Evolutionary conservation across 2,329 filamentous ascomycete genomes (phyloP).

Genomic region (Paramyrothecium roridum): DNA sequence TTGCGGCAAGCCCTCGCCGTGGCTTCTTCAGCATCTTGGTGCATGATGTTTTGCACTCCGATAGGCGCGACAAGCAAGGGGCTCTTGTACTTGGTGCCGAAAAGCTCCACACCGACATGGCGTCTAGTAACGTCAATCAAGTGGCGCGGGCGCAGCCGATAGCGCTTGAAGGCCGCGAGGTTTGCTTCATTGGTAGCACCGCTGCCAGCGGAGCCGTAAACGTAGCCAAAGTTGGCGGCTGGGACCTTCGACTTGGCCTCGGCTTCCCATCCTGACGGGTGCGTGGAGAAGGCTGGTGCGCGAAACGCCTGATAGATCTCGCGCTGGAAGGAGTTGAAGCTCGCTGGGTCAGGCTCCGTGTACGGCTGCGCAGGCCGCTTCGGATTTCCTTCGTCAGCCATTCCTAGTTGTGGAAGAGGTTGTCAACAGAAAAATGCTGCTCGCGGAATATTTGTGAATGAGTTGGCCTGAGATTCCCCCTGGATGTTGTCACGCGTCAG

Average conservation of each 20-base stretch:
- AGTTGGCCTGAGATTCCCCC: too few species aligned
- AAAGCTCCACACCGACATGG: constrained; percentile 49
- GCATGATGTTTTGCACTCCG: constrained; percentile 66
- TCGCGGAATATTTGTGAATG: too few species aligned
- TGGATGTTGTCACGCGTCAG: too few species aligned
- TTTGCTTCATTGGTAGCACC: constrained; percentile 60
- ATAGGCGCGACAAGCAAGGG: constrained; percentile 62
- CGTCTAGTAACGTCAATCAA: constrained; percentile 39
- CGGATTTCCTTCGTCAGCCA: background rate
- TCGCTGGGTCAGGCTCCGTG: constrained; percentile 11
- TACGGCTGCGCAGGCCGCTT: constrained; percentile 7
- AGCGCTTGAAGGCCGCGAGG: constrained; percentile 51
- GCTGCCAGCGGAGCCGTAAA: constrained; percentile 60
- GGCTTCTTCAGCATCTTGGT: constrained; percentile 62
- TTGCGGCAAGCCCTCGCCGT: constrained; percentile 60
- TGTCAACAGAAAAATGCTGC: too few species aligned
- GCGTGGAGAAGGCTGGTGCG: constrained; percentile 14
- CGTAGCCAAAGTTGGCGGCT: constrained; percentile 48
- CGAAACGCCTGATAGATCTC: constrained; percentile 18
- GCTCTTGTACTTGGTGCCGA: constrained; percentile 44
- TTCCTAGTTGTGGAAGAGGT: background rate
- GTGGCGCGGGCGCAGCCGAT: constrained; percentile 50
- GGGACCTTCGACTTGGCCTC: constrained; percentile 13
- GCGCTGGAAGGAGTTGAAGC: constrained; percentile 15
- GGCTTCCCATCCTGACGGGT: constrained; percentile 14